Base-by-base conservation (phyloP, 257 asterid genomes). In the Anisodus acutangulus region DNA sequence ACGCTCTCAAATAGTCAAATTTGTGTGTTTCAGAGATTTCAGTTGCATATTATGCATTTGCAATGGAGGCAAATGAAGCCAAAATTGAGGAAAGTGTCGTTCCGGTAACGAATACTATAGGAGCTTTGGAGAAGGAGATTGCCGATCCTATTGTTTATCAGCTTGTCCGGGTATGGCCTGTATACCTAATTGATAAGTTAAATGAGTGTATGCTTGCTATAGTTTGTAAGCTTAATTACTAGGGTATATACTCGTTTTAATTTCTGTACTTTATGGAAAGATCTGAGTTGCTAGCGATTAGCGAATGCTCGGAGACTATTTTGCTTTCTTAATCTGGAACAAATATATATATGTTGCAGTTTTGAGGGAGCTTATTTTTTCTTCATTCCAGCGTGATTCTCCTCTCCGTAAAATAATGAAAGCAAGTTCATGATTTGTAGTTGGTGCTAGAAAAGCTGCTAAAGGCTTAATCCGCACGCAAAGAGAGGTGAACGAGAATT, bases 61-160 rank as follows among this genome's bases (percentile, higher is more conserved):
- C 86, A 41, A 80, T 88, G 80, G 92, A 87, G 88, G 91, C 88
- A 68, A 88, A 59, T 72, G 92, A 88, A 80, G 91, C 86, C 53
- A 63, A 82, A 81, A 84, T 78, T 89, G 92, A 82, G 84, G 94
- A 87, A 43, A 22, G 81, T 71, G 84, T 60, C 76, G 37, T 83
- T 45, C 85, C 37, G 78, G 63, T 83, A 60, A 79, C 57, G 64
- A 72, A 64, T 39, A 79, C 70, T 37, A 81, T 82, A 59, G 51
- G 62, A 19, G 49, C 85, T 22, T 72, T 85, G 31, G 81, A 39
- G 68, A 88, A 82, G 53, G 83, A 85, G 85, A 76, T 87, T 74
- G 88, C 94, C 84, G 96, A 89, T 88, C 98, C 97, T 70, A 89
- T 95, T 85, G 92, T 94, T 82, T 95, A 95, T 87, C 91, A 94